These are phyloP conservation scores for Neofusicoccum sp. DNA, from an alignment of 2,329 filamentous ascomycete species.

Conservation along the genomic window DNA sequence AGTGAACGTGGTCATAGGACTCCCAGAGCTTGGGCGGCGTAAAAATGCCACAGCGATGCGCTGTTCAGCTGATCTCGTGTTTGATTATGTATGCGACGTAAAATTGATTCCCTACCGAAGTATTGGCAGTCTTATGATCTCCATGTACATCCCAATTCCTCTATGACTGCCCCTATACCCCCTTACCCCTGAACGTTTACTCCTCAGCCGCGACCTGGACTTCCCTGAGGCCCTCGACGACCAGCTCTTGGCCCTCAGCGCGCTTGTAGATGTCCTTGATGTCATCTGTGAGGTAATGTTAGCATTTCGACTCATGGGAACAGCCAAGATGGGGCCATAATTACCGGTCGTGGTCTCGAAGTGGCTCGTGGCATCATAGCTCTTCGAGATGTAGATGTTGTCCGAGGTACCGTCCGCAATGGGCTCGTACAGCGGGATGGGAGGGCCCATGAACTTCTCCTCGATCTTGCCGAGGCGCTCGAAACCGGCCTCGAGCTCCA, in stretches of 20 bases:
- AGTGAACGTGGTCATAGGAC: slow-evolving; percentile 1
- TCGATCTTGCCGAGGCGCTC: slow-evolving; percentile 90
- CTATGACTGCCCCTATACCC: slow-evolving; percentile 8
- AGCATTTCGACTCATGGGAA: slow-evolving; percentile 20
- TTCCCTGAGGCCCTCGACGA: slow-evolving; percentile 83
- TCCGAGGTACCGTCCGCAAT: slow-evolving; percentile 77
- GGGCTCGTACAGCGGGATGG: slow-evolving; percentile 93
- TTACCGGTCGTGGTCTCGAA: slow-evolving; percentile 82
- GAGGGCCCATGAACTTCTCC: slow-evolving; percentile 93
- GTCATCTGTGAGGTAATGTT: slow-evolving; percentile 66
- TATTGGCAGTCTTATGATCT: slow-evolving; percentile 17
- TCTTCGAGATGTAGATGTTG: slow-evolving; percentile 97
- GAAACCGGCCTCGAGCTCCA: slow-evolving; percentile 89
- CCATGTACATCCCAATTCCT: slow-evolving; percentile 17
- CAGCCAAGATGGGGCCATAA: slow-evolving; percentile 18
- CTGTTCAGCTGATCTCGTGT: not conserved
- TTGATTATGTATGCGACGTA: slow-evolving; percentile 15
- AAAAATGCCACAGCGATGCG: not conserved
- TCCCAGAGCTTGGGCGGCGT: not conserved
- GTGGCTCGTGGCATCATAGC: slow-evolving; percentile 96
- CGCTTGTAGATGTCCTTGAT: slow-evolving; percentile 90
- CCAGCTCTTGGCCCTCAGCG: slow-evolving; percentile 77
- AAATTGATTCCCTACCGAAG: slow-evolving; percentile 14
- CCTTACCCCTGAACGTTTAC: slow-evolving; percentile 35
- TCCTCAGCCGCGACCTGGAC: slow-evolving; percentile 70